Evolutionary conservation across 2,329 filamentous ascomycete species (phyloP).

Genomic region (Hymenoscyphus scutula): DNA sequence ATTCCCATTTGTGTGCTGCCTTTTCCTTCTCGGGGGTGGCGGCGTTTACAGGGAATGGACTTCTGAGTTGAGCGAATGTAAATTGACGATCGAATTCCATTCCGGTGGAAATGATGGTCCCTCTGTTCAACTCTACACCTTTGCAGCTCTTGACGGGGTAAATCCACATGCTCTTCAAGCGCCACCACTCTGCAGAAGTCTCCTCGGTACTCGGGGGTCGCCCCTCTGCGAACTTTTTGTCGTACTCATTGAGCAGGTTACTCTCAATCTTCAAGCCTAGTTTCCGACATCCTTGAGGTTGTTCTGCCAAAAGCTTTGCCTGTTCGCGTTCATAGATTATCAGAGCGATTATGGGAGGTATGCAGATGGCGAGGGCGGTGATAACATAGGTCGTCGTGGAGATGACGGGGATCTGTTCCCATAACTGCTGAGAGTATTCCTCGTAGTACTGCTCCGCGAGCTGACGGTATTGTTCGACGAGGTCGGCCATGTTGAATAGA

Average conservation of each 20-base stretch:
- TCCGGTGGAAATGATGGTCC: slow-evolving; percentile 64
- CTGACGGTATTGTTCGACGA: slow-evolving; percentile 30
- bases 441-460: slow-evolving; percentile 31
- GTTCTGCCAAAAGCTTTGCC: slow-evolving; percentile 32
- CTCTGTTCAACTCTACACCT: slow-evolving; percentile 68
- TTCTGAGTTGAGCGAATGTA: slow-evolving; percentile 69
- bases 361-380: slow-evolving; percentile 34
- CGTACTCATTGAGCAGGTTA: slow-evolving; percentile 56
- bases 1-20: slow-evolving; percentile 58
- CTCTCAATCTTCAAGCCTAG: slow-evolving; percentile 48
- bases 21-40: slow-evolving; percentile 39
- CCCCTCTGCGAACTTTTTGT: slow-evolving; percentile 46
- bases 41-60: slow-evolving; percentile 45
- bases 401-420: slow-evolving; percentile 30
- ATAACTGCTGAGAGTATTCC: slow-evolving; percentile 31
- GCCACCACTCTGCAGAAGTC: slow-evolving; percentile 40
- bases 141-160: slow-evolving; percentile 83
- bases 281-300: slow-evolving; percentile 51
- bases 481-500: slow-evolving; percentile 25
- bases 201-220: slow-evolving; percentile 37
- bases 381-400: slow-evolving; percentile 35
- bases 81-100: slow-evolving; percentile 80
- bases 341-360: slow-evolving; percentile 35
- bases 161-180: slow-evolving; percentile 68
- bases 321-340: slow-evolving; percentile 35